phyloP scores from a whole-genome alignment of 371 early-diverging fungal genomes.

The Syncephalastrum sp. region DNA sequence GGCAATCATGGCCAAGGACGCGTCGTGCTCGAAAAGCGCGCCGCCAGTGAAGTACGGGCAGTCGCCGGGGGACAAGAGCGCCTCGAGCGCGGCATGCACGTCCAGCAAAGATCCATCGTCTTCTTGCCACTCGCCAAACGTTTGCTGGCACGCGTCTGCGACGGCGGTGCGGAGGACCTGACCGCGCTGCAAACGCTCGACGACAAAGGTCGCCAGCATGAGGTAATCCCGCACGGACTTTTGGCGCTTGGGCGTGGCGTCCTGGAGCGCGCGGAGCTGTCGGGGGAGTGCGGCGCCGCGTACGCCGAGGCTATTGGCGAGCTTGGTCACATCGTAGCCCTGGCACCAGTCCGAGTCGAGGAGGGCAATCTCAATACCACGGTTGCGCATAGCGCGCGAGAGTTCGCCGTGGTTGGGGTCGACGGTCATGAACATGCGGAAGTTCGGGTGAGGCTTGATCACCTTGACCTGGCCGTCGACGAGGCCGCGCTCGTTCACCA shows the following conservation, averaged over 20 bases:
- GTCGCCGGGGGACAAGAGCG: constrained; percentile 45
- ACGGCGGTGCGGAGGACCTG: constrained; percentile 52
- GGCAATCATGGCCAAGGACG: constrained; percentile 54
- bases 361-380: constrained; percentile 86
- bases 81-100: constrained; percentile 9
- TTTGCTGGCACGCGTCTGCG: constrained; percentile 54
- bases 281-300: constrained; percentile 44
- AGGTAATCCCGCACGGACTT: constrained; percentile 57
- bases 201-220: constrained; percentile 55
- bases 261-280: constrained; percentile 33
- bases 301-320: constrained; percentile 56
- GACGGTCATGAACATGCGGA: constrained; percentile 98
- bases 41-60: constrained; percentile 61
- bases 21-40: constrained; percentile 53
- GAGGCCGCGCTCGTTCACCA: constrained; percentile 90
- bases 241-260: constrained; percentile 30
- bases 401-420: constrained; percentile 94
- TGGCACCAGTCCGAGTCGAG: constrained; percentile 54
- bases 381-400: constrained; percentile 96
- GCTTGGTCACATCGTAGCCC: constrained; percentile 39
- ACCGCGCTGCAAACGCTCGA: constrained; percentile 72
- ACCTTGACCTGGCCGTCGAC: constrained; percentile 80
- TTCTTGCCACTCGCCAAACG: constrained; percentile 42
- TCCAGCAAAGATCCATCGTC: constrained; percentile 20
- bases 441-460: constrained; percentile 91